Percentiles rank a stretch among this genome's conserved stretches.
phyloP scores from a whole-genome alignment of 2,329 filamentous ascomycete genomes.

The Ceratocystis huliohia region DNA sequence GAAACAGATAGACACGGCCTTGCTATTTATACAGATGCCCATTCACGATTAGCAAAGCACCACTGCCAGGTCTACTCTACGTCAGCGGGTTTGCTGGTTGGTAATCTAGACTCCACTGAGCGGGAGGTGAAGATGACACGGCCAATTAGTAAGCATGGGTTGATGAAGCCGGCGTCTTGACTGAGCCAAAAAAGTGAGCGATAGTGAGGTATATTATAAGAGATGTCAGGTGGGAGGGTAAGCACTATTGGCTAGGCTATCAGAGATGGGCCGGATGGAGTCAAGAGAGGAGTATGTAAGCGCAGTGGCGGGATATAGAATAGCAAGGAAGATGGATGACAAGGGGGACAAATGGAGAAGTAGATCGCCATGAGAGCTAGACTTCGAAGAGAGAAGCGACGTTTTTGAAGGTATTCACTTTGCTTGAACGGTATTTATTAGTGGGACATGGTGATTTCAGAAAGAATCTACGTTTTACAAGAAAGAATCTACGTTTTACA shows the following conservation, averaged over 20 bases:
- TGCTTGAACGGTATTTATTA: too few relatives aligned
- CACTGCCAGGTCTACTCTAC: not conserved
- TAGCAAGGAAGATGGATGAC: too few relatives aligned
- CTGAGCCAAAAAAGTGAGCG: not conserved
- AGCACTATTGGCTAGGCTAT: not conserved
- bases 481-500: not conserved
- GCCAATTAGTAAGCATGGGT: not conserved
- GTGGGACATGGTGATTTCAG: too few relatives aligned
- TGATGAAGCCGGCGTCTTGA: not conserved
- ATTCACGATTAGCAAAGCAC: not conserved
- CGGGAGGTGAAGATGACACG: not conserved
- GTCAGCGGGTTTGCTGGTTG: not conserved
- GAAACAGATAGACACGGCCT: too few relatives aligned
- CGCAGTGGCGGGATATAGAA: not conserved
- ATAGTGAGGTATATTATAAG: not conserved
- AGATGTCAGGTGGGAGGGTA: not conserved
- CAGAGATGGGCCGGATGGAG: not conserved
- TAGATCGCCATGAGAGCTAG: not conserved
- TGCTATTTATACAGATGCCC: not conserved
- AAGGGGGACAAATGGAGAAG: not conserved
- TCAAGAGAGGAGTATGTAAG: not conserved
- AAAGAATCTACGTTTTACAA: not conserved
- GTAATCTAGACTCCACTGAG: too few relatives aligned
- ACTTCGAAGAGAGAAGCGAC: not conserved
- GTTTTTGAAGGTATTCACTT: too few relatives aligned